A percentile compares a stretch with the other conserved stretches of the same genome.
Evolutionary conservation across 805 yeast genomes (phyloP).

Genomic region (Brettanomyces bruxellensis): DNA sequence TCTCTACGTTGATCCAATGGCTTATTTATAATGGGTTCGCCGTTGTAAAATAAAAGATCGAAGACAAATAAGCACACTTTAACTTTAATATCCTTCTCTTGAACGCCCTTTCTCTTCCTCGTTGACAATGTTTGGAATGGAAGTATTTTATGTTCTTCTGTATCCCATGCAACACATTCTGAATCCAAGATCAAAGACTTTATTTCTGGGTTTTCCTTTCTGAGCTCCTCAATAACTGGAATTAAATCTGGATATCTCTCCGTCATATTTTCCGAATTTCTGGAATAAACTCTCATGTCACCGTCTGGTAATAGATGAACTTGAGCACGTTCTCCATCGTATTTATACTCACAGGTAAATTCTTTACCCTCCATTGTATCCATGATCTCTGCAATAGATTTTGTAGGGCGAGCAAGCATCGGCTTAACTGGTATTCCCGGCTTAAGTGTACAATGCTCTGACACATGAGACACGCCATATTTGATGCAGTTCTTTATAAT

Average conservation of each 20-base stretch:
- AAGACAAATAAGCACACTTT: constrained; percentile 89
- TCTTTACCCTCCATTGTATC: constrained; percentile 78
- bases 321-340: constrained; percentile 97
- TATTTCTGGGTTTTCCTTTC: constrained; percentile 23
- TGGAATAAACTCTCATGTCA: constrained; percentile 67
- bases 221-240: constrained; percentile 48
- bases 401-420: constrained; percentile 97
- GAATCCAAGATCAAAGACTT: constrained; percentile 76
- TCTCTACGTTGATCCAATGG: constrained; percentile 66
- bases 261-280: constrained; percentile 97
- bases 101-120: constrained; percentile 88
- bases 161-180: constrained; percentile 98
- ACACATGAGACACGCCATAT: constrained; percentile 58
- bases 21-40: constrained; percentile 55
- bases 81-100: constrained; percentile 78
- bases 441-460: constrained; percentile 60
- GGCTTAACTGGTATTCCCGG: constrained; percentile 97
- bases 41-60: constrained; percentile 72
- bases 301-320: constrained; percentile 68
- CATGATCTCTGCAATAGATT: constrained; percentile 82
- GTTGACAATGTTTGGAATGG: constrained; percentile 94
- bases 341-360: constrained; percentile 94
- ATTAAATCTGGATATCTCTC: constrained; percentile 89
- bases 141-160: constrained; percentile 62
- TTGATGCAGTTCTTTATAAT: constrained; percentile 58